phyloP scores from a whole-genome alignment of 805 yeast genomes.

The Suhomyces faveliae region DNA sequence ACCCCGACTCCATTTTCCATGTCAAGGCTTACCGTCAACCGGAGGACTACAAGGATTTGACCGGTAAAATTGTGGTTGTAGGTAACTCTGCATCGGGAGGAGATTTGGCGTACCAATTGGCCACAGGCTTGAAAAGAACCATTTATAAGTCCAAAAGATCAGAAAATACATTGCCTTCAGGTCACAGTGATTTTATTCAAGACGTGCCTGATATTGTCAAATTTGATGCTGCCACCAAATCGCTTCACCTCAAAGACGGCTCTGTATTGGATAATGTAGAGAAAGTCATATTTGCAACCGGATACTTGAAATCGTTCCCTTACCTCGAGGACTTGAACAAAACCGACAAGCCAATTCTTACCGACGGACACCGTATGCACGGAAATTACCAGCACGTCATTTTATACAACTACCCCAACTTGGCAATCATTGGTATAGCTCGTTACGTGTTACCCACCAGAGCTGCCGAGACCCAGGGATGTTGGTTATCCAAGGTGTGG shows the following conservation, averaged over 20 bases:
- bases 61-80: slow-evolving; percentile 55
- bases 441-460: slow-evolving; percentile 52
- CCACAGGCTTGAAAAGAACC: slow-evolving; percentile 37
- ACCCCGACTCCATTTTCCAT: slow-evolving; percentile 29
- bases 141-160: slow-evolving; percentile 53
- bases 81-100: slow-evolving; percentile 79
- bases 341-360: slow-evolving; percentile 16
- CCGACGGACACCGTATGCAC: slow-evolving; percentile 37
- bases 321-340: slow-evolving; percentile 22
- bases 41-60: slow-evolving; percentile 22
- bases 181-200: slow-evolving; percentile 37
- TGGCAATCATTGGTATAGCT: slow-evolving; percentile 42
- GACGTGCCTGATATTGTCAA: slow-evolving; percentile 44
- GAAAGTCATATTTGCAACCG: slow-evolving; percentile 36
- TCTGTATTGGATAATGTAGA: slow-evolving; percentile 23
- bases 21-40: slow-evolving; percentile 31
- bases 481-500: slow-evolving; percentile 39
- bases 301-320: slow-evolving; percentile 38
- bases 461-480: slow-evolving; percentile 49
- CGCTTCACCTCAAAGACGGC: slow-evolving; percentile 27
- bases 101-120: slow-evolving; percentile 64
- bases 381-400: slow-evolving; percentile 47
- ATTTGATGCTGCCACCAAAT: slow-evolving; percentile 34
- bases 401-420: slow-evolving; percentile 45
- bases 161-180: slow-evolving; percentile 43